Evolutionary conservation across 192 early-diverging fungal species (phyloP).

Genomic region (Backusella morwellensis): DNA sequence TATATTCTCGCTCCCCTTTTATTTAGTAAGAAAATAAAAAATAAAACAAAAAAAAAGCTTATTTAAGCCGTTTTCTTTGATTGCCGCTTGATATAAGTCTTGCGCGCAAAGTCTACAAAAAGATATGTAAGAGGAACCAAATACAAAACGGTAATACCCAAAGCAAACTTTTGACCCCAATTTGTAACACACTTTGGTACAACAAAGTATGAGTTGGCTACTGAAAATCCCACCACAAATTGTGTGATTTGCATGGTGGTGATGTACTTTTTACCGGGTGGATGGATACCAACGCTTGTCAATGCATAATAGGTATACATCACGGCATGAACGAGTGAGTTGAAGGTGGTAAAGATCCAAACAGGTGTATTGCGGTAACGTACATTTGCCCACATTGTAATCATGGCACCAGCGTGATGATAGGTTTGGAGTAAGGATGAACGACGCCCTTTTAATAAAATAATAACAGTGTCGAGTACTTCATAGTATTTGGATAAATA

Average conservation of each 20-base stretch:
- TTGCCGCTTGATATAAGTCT: conserved; percentile 58
- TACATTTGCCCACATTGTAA: conserved; percentile 73
- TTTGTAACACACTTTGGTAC: conserved; percentile 54
- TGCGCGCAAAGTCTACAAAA: conserved; percentile 76
- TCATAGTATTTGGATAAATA: conserved; percentile 90
- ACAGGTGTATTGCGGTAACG: conserved; percentile 66
- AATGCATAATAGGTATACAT: conserved; percentile 86
- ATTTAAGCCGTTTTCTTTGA: not conserved
- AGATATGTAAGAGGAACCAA: conserved; percentile 72
- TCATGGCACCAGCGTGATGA: conserved; percentile 83
- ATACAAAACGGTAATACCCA: conserved; percentile 63
- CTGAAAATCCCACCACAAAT: conserved; percentile 70
- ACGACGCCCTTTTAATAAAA: conserved; percentile 73
- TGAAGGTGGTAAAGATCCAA: conserved; percentile 80
- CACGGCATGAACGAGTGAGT: conserved; percentile 84
- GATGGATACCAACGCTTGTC: conserved; percentile 69
- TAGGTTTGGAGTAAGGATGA: conserved; percentile 82
- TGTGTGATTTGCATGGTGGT: conserved; percentile 83
- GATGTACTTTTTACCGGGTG: conserved; percentile 77
- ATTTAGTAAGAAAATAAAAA: not conserved
- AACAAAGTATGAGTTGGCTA: conserved; percentile 67
- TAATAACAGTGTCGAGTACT: conserved; percentile 84
- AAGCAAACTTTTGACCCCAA: conserved; percentile 48
- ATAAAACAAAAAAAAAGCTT: not conserved
- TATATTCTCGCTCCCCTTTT: not conserved